Base-by-base conservation (phyloP, 1,284 basidiomycete genomes). In the Tilletia caries region DNA sequence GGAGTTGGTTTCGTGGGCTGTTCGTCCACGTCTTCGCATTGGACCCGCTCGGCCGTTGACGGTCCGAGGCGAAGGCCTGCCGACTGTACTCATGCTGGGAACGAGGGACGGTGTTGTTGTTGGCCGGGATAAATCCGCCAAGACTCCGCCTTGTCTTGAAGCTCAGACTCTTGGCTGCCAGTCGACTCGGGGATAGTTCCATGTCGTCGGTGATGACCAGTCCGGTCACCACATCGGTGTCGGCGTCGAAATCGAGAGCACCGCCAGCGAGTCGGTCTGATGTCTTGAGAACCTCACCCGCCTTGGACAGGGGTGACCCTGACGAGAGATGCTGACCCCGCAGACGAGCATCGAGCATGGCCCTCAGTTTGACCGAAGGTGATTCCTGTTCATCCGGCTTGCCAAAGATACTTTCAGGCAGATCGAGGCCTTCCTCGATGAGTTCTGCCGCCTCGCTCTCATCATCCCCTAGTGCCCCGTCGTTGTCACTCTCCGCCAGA, bases 171-270 rank as follows among this genome's bases (percentile, higher is more conserved):
- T 70, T 67, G 3, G 60, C 41, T 18, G 43, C 70, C 13, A 79
- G 73, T 29, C 78, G 72, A 66, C 75, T 75, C 1, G 77, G 69
- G 20, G 76, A 78, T 10, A 79, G 68, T 52, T 79, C 78, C 41
- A 78, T 67, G 58, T 79, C 76, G 62, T 79, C 78, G 3, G 76
- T 76, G 65, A 79, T 79, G 43, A 79, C 65, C 18, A 79, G 68
- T 5, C 78, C 78, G 5, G 70, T 72, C 20, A 75, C 73, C 34
- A 79, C 69, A 54, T 76, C 75, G 1, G 70, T 66, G 32, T 79
- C 77, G 5, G 70, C 60, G 52, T 74, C 58, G 32, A 62, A 62
- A 15, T 62, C 58, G 10, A 62, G 58, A 8, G 32, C 58, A 37
- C 58, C 58, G 32, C 32, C 58, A 20, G 58, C 58, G 6, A 62